A percentile compares a stretch with the other conserved stretches of the same genome.
Conservation (phyloP, 2,329 filamentous ascomycete species). For the Samsoniella hepiali region DNA sequence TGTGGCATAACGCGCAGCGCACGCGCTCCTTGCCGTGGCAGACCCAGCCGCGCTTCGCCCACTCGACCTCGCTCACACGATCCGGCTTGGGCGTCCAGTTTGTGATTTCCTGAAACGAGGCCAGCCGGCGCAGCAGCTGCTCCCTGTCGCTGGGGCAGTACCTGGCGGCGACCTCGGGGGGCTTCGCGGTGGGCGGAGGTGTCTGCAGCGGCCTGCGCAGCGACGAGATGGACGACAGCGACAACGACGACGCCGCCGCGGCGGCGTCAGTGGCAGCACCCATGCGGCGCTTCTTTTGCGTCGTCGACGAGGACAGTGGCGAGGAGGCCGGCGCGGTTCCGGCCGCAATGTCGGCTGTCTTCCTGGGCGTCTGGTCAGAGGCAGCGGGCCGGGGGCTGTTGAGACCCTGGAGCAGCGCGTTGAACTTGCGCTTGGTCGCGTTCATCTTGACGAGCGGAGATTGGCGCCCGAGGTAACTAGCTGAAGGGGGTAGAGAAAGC, state of each 20-base stretch:
- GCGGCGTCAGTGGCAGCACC: constrained; percentile 37
- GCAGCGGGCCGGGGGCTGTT: constrained; percentile 39
- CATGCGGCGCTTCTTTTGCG: constrained; percentile 51
- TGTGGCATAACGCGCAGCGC: constrained; percentile 78
- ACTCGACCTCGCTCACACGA: constrained; percentile 81
- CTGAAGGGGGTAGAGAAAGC: not conserved
- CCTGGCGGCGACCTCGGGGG: constrained; percentile 47
- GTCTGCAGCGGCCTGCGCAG: constrained; percentile 17
- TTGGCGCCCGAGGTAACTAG: not conserved
- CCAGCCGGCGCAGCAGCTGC: constrained; percentile 75
- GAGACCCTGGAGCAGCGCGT: constrained; percentile 67
- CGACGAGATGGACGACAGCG: constrained; percentile 27
- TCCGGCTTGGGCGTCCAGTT: constrained; percentile 93
- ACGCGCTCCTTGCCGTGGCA: constrained; percentile 83
- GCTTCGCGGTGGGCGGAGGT: constrained; percentile 17
- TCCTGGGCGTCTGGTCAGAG: constrained; percentile 25
- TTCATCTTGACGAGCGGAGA: constrained; percentile 50
- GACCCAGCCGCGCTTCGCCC: constrained; percentile 91
- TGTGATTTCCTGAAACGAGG: constrained; percentile 86
- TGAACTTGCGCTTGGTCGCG: constrained; percentile 81
- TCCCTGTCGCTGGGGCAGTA: constrained; percentile 85
- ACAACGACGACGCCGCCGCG: constrained; percentile 20
- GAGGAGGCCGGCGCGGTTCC: not conserved
- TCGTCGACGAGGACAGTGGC: not conserved
- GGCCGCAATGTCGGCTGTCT: constrained; percentile 12